A percentile compares a stretch with the other conserved stretches of the same genome.
These are phyloP conservation scores for Gamarada debralockiae DNA, from an alignment of 495 filamentous ascomycete genomes.

Conservation along the genomic window DNA sequence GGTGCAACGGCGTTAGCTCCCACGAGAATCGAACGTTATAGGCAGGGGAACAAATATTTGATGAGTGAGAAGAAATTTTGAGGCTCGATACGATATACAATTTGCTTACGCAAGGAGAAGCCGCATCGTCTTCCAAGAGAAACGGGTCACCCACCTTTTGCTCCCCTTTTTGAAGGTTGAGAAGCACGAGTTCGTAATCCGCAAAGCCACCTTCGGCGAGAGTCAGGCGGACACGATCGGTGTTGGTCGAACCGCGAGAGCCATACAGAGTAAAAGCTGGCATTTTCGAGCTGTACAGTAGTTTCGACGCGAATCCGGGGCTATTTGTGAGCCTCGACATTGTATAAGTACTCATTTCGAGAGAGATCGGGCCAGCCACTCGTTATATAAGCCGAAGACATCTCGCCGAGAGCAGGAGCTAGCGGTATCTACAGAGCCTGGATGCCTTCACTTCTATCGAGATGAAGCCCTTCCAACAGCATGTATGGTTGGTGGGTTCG, in stretches of 20 bases:
- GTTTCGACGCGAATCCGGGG: constrained; percentile 24
- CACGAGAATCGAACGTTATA: constrained; percentile 21
- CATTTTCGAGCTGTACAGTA: constrained; percentile 31
- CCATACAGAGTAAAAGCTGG: constrained; percentile 36
- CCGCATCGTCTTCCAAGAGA: constrained; percentile 22
- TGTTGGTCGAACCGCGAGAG: constrained; percentile 34
- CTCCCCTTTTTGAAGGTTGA: constrained; percentile 33
- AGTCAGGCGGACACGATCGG: constrained; percentile 34
- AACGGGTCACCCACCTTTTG: constrained; percentile 30
- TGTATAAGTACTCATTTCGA: constrained; percentile 24
- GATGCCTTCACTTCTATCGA: constrained; percentile 19
- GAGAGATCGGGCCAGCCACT: constrained; percentile 22
- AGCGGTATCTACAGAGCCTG: constrained; percentile 17
- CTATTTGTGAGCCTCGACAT: constrained; percentile 24
- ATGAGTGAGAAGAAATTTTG: constrained; percentile 21
- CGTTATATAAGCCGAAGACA: constrained; percentile 24
- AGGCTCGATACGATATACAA: constrained; percentile 20
- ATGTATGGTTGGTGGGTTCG: constrained; percentile 32
- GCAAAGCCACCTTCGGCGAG: constrained; percentile 35
- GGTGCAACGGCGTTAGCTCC: constrained; percentile 23
- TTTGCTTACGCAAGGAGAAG: constrained; percentile 23
- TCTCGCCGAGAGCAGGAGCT: constrained; percentile 22
- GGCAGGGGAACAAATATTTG: constrained; percentile 22
- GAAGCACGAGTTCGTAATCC: constrained; percentile 33
- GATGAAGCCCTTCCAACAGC: constrained; percentile 14